These are phyloP conservation scores for Scutellaria barbata DNA, from an alignment of 257 asterid species.

Conservation along the genomic window DNA sequence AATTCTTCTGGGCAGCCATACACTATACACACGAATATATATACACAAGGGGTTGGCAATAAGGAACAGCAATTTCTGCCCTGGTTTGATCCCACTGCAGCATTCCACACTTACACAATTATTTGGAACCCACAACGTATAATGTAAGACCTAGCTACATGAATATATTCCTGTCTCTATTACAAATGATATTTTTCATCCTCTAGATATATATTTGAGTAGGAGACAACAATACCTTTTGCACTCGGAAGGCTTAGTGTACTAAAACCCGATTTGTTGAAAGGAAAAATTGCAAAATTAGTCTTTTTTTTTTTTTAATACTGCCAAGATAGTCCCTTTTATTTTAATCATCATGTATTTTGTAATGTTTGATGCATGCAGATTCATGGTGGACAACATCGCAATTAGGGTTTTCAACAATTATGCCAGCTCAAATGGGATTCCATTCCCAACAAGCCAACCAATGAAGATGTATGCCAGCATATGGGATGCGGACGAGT, in stretches of 20 bases:
- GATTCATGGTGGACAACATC: conserved; percentile 58
- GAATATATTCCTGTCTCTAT: no score
- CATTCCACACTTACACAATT: conserved; percentile 64
- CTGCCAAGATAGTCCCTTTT: no score
- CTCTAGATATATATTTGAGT: no score
- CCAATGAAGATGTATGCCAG: conserved; percentile 62
- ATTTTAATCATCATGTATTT: no score
- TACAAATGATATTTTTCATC: no score
- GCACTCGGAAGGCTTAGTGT: no score
- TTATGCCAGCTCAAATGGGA: conserved; percentile 35
- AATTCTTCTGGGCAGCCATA: conserved; percentile 58
- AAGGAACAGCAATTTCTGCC: conserved; percentile 68
- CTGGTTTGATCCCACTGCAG: conserved; percentile 63
- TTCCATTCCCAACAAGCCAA: conserved; percentile 57
- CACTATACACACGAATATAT: conserved; percentile 62
- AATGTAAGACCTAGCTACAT: conserved; percentile 39
- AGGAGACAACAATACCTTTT: no score
- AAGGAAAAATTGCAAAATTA: no score
- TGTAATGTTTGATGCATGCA: conserved; percentile 33
- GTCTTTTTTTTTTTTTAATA: no score
- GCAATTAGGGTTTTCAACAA: conserved; percentile 68
- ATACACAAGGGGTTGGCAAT: conserved; percentile 52
- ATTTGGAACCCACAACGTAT: conserved; percentile 60
- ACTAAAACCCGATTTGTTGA: no score
- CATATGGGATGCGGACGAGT: conserved; percentile 65